Evolutionary conservation across 805 yeast species (phyloP).

Genomic region (Wickerhamiella spandovensis): DNA sequence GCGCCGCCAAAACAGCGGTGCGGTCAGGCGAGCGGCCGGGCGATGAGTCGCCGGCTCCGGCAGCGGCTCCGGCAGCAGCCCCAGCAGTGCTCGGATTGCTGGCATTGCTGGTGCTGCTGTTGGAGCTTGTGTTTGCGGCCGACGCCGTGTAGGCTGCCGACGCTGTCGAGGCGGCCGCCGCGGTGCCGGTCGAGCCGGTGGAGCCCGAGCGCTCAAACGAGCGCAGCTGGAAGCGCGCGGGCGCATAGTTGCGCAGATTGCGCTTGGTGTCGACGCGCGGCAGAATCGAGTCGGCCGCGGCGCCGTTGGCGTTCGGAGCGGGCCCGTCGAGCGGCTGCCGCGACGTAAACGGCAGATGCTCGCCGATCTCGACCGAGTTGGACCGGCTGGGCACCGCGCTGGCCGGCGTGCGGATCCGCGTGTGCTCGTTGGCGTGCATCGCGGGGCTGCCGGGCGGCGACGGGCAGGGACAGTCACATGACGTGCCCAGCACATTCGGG

Average conservation of each 20-base stretch:
- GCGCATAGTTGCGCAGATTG: constrained; percentile 5
- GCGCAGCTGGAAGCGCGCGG: constrained; percentile 4
- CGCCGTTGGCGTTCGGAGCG: background rate
- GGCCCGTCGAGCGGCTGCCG: constrained; percentile 11
- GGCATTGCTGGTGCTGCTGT: background rate
- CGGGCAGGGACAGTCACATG: constrained; percentile 19
- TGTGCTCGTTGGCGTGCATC: constrained; percentile 19
- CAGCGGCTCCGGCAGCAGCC: no score
- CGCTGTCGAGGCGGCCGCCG: background rate
- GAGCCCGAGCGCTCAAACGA: background rate
- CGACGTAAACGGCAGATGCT: constrained; percentile 18
- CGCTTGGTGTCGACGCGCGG: constrained; percentile 1
- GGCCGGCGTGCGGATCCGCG: constrained; percentile 25
- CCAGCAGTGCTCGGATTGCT: no score
- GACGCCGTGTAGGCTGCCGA: background rate
- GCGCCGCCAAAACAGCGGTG: background rate
- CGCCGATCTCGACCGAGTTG: constrained; percentile 22
- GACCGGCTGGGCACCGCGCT: constrained; percentile 18
- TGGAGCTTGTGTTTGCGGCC: background rate
- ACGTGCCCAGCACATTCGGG: constrained; percentile 14
- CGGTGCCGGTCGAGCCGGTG: background rate
- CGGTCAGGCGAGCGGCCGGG: background rate
- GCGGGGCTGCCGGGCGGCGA: constrained; percentile 15
- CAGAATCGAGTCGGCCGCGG: constrained; percentile 2
- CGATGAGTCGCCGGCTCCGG: no score